Evolutionary conservation across 805 yeast genomes (phyloP).

Genomic region (Schizosaccharomyces octosporus): DNA sequence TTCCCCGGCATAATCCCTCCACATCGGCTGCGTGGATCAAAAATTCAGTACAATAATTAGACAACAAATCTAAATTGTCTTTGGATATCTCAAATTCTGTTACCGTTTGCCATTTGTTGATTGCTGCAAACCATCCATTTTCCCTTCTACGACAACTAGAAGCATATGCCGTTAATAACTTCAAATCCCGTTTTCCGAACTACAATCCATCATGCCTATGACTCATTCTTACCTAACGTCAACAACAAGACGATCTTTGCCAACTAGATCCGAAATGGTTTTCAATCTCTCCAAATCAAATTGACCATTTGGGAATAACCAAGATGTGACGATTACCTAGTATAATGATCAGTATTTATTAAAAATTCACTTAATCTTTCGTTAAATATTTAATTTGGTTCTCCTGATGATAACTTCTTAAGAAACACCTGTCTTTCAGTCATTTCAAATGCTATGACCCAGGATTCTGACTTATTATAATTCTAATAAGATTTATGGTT

Average conservation of each 20-base stretch:
- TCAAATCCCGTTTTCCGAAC: conserved; percentile 10
- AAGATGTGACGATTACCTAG: conserved; percentile 64
- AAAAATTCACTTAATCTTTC: too few relatives aligned
- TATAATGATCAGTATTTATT: too few relatives aligned
- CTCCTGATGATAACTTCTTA: too few relatives aligned
- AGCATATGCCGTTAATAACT: neutral
- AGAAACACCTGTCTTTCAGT: too few relatives aligned
- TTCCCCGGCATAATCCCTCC: conserved; percentile 85
- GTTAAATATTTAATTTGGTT: too few relatives aligned
- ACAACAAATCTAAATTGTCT: conserved; percentile 28
- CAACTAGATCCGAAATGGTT: conserved; percentile 29
- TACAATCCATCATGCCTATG: neutral
- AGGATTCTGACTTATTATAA: too few relatives aligned
- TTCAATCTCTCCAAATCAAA: conserved; percentile 28
- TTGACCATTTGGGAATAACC: conserved; percentile 50
- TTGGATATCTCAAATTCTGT: conserved; percentile 35
- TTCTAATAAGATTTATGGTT: too few relatives aligned
- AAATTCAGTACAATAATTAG: conserved; percentile 58
- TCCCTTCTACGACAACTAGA: conserved; percentile 10
- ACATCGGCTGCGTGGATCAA: conserved; percentile 95
- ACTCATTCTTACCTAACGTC: conserved; percentile 26
- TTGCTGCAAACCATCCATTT: conserved; percentile 72
- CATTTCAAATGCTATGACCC: too few relatives aligned
- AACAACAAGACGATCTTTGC: conserved; percentile 44
- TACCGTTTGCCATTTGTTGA: conserved; percentile 88